Evolutionary conservation across 306 rosid species (phyloP).

Genomic region (Sindora glabra): DNA sequence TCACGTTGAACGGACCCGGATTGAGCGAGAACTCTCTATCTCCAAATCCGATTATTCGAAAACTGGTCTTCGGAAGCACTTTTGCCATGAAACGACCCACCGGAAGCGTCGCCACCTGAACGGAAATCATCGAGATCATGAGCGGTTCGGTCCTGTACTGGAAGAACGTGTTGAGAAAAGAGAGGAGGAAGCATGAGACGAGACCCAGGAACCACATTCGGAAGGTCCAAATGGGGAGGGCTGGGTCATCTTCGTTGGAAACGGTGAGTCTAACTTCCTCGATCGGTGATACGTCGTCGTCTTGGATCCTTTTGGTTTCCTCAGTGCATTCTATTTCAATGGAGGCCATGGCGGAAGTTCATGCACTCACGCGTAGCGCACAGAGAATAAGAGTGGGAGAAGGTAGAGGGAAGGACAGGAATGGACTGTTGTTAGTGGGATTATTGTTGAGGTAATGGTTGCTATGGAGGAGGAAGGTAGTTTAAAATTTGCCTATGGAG

Average conservation of each 20-base stretch:
- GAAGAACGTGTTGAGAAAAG: constrained; percentile 66
- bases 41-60: constrained; percentile 23
- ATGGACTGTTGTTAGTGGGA: too few relatives aligned
- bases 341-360: too few relatives aligned
- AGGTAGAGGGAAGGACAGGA: too few relatives aligned
- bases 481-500: too few relatives aligned
- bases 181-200: constrained; percentile 33
- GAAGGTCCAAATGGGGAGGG: constrained; percentile 63
- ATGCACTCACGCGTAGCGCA: too few relatives aligned
- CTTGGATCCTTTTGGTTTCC: too few relatives aligned
- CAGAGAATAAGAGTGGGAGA: too few relatives aligned
- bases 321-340: too few relatives aligned
- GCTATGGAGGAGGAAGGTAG: too few relatives aligned
- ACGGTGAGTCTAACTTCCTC: constrained; percentile 57
- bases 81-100: constrained; percentile 51
- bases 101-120: constrained; percentile 61
- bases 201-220: constrained; percentile 73
- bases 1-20: constrained; percentile 67
- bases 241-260: constrained; percentile 38
- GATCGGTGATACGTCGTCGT: constrained; percentile 44
- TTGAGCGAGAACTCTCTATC: constrained; percentile 32
- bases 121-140: constrained; percentile 35
- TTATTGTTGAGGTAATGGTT: too few relatives aligned
- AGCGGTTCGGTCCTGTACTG: constrained; percentile 40
- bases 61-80: constrained; percentile 27